Conservation (phyloP, 495 filamentous ascomycete species). For the Alectoria sarmentosa region DNA sequence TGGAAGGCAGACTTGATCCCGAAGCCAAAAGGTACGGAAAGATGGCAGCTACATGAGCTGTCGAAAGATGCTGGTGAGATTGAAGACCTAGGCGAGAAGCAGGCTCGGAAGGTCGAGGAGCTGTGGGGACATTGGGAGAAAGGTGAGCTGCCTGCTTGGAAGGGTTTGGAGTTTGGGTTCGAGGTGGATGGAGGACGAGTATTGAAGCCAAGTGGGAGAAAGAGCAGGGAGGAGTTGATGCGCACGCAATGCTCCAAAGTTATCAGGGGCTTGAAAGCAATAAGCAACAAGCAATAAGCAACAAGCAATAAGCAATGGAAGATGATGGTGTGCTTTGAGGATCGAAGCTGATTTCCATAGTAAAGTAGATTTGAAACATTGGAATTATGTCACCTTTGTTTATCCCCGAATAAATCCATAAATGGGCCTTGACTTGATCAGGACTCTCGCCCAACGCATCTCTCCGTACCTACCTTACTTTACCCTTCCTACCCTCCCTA, state of each 20-base stretch:
- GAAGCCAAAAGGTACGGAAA: conserved; percentile 42
- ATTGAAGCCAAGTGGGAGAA: neutral
- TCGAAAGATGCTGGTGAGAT: conserved; percentile 21
- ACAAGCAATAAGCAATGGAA: neutral
- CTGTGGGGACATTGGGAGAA: neutral
- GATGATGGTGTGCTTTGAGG: neutral
- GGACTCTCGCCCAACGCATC: neutral
- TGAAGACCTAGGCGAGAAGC: neutral
- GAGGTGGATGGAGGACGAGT: neutral
- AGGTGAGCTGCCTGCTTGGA: neutral
- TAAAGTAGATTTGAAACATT: too few relatives aligned
- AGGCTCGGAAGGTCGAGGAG: neutral
- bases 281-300: too few relatives aligned
- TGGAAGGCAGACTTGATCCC: conserved; percentile 47
- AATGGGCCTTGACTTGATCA: too few relatives aligned
- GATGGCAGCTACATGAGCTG: conserved; percentile 45
- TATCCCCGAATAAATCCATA: too few relatives aligned
- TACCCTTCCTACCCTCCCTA: neutral
- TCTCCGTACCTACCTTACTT: neutral
- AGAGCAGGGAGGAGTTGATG: neutral
- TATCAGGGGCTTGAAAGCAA: neutral
- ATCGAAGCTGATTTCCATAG: neutral
- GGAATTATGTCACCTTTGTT: too few relatives aligned
- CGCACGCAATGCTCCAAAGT: neutral
- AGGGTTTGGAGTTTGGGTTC: neutral